Percentiles rank a stretch among this genome's conserved stretches.
Evolutionary conservation across 164 flowering plant genomes (phyloP).

Genomic region (Sextonia rubra): DNA sequence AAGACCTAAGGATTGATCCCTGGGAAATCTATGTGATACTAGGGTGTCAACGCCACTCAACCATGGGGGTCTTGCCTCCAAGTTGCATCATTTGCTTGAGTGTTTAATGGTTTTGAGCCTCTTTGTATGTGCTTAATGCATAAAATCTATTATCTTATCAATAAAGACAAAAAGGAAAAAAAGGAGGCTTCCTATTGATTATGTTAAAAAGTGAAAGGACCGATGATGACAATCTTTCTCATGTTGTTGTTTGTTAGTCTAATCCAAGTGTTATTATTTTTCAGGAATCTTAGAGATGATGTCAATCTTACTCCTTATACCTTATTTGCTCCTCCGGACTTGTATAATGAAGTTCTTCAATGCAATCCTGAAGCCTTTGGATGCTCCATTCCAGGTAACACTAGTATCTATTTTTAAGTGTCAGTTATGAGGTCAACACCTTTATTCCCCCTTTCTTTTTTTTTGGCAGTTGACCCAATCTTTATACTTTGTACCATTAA

Average conservation of each 20-base stretch:
- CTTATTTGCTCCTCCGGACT: slow-evolving; percentile 35
- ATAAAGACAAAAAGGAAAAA: too few species aligned
- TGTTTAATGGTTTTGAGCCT: too few species aligned
- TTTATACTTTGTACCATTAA: too few species aligned
- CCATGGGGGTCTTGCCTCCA: too few species aligned
- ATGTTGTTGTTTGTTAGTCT: neutral
- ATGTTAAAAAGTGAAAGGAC: neutral
- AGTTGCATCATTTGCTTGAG: too few species aligned
- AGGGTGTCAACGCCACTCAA: too few species aligned
- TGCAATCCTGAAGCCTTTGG: slow-evolving; percentile 65
- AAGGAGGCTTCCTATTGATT: too few species aligned
- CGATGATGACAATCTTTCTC: neutral
- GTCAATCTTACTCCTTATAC: slow-evolving; percentile 17
- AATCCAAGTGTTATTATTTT: slow-evolving; percentile 7
- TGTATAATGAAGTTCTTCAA: slow-evolving; percentile 56
- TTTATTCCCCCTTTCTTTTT: neutral
- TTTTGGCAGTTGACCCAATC: neutral
- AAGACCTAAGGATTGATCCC: too few species aligned
- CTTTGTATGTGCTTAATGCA: too few species aligned
- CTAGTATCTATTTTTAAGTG: slow-evolving; percentile 14
- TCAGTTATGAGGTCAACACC: neutral
- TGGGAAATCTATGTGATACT: too few species aligned
- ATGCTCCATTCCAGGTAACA: slow-evolving; percentile 62
- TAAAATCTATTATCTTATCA: too few species aligned
- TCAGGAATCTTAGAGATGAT: slow-evolving; percentile 63